Evolutionary conservation across 2,329 filamentous ascomycete genomes (phyloP).

Genomic region (Stagonosporopsis chrysanthemi): DNA sequence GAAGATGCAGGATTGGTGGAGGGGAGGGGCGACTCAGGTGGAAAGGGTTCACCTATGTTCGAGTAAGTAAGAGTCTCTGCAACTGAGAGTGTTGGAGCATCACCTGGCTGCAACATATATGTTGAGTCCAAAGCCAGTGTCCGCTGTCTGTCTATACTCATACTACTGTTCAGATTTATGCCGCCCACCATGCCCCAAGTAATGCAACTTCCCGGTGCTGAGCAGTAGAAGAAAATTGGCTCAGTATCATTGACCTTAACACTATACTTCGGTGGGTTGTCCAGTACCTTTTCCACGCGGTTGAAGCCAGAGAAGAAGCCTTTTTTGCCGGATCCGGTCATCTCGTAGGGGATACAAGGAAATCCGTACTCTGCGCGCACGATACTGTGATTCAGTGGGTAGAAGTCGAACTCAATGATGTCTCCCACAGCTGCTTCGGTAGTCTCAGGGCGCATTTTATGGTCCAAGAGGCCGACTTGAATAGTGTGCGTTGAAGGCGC

Average conservation of each 20-base stretch:
- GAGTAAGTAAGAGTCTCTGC: background rate
- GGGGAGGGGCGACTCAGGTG: conserved; percentile 29
- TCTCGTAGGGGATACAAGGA: conserved; percentile 52
- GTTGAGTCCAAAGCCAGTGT: conserved; percentile 31
- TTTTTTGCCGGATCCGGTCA: conserved; percentile 33
- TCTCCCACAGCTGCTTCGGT: conserved; percentile 50
- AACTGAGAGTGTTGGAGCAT: too few species aligned
- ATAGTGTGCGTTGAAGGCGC: conserved; percentile 42
- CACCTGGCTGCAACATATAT: conserved; percentile 42
- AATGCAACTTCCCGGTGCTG: conserved; percentile 70
- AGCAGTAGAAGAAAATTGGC: conserved; percentile 51
- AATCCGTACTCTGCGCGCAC: conserved; percentile 51
- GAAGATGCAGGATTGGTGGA: conserved; percentile 12
- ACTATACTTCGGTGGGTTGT: conserved; percentile 35
- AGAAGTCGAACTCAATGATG: conserved; percentile 53
- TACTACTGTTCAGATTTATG: conserved; percentile 65
- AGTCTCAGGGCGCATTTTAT: conserved; percentile 50
- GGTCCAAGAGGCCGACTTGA: conserved; percentile 48
- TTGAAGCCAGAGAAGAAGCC: conserved; percentile 45
- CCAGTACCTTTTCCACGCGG: conserved; percentile 32
- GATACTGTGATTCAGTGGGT: conserved; percentile 53
- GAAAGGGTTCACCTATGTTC: conserved; percentile 40
- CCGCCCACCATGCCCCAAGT: conserved; percentile 75
- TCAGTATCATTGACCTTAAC: conserved; percentile 42
- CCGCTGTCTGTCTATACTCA: conserved; percentile 34